These are phyloP conservation scores for Panicum hallii DNA, from an alignment of 202 grass and related monocot genomes.

Conservation along the genomic window DNA sequence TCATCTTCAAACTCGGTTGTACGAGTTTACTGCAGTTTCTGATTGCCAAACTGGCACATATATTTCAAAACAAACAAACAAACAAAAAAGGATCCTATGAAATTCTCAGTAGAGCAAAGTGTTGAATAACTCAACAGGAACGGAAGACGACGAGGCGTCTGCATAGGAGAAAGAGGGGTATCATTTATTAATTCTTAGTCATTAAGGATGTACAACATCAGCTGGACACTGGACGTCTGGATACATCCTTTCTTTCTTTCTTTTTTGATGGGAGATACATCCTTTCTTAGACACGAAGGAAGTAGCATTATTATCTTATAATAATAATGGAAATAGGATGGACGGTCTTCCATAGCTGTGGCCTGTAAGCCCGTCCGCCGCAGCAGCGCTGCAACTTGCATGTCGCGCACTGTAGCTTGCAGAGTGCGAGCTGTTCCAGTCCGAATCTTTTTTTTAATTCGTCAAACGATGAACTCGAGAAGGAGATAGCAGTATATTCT, in stretches of 20 bases:
- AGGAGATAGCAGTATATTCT: neutral
- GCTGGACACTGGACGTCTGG: neutral
- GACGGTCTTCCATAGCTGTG: neutral
- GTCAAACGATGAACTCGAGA: neutral
- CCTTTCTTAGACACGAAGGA: constrained; percentile 15
- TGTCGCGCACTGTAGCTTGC: neutral
- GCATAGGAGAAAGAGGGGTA: neutral
- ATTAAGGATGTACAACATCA: neutral
- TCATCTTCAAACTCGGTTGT: neutral
- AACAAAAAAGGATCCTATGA: too few species aligned
- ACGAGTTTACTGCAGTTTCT: neutral
- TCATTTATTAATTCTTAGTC: neutral
- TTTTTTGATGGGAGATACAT: too few species aligned
- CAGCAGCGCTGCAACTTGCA: neutral
- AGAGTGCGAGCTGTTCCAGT: neutral
- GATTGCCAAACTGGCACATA: neutral
- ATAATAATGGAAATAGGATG: neutral
- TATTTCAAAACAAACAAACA: neutral
- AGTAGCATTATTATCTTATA: neutral
- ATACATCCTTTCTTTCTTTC: neutral
- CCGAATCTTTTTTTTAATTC: neutral
- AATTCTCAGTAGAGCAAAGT: neutral
- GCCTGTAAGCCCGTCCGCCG: neutral
- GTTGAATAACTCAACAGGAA: neutral
- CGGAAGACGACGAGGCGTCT: neutral